These are phyloP conservation scores for Gymnopilus dilepis DNA, from an alignment of 768 basidiomycete genomes.

Conservation along the genomic window DNA sequence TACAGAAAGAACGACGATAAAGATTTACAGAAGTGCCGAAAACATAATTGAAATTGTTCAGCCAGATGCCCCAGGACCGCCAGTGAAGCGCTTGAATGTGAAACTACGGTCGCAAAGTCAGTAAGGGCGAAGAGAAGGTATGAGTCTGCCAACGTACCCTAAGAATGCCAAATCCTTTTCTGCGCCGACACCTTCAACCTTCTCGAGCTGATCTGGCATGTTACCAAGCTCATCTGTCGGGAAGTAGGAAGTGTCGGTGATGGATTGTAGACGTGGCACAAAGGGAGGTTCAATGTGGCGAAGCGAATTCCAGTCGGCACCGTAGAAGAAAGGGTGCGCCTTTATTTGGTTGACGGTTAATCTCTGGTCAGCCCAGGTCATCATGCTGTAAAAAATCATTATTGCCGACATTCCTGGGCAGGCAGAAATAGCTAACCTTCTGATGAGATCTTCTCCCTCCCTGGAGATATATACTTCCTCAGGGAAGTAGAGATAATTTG, in stretches of 20 bases:
- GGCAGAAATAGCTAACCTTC: constrained; percentile 66
- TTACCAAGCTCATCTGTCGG: constrained; percentile 91
- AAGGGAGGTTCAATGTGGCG: constrained; percentile 96
- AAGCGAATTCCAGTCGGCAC: constrained; percentile 92
- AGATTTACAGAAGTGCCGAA: constrained; percentile 7
- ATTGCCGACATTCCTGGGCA: background rate
- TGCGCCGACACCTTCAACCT: constrained; percentile 64
- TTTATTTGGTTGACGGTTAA: constrained; percentile 88
- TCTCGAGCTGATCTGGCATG: constrained; percentile 62
- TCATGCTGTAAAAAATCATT: constrained; percentile 59
- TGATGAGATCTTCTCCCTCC: constrained; percentile 91
- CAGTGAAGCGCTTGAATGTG: constrained; percentile 80
- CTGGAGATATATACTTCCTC: constrained; percentile 93
- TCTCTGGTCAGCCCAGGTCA: constrained; percentile 81
- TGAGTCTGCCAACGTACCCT: constrained; percentile 46
- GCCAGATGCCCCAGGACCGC: constrained; percentile 38
- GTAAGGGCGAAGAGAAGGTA: constrained; percentile 14
- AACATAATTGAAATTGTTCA: constrained; percentile 18
- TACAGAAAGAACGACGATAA: background rate
- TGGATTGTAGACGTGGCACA: constrained; percentile 89
- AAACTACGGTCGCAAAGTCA: constrained; percentile 51
- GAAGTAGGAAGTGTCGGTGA: constrained; percentile 96
- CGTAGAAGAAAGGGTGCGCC: constrained; percentile 91
- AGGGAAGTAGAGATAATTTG: constrained; percentile 88
- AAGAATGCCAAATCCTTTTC: constrained; percentile 75